Evolutionary conservation across 1,139 yeast species (phyloP).

Genomic region (Zygosaccharomyces pseudobailii): DNA sequence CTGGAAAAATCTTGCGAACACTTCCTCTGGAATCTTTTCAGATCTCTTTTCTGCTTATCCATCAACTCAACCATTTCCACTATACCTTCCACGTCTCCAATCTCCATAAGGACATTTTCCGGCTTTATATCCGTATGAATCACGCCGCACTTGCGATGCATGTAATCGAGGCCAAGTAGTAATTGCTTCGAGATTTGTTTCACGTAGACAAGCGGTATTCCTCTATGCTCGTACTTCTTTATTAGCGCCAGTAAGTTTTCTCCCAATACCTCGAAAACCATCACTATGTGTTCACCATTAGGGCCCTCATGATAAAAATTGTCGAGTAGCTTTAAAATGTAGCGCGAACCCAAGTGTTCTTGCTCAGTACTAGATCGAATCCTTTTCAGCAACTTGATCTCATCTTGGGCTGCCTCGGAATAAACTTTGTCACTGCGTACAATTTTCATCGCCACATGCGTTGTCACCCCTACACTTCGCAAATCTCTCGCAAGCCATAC

Average conservation of each 20-base stretch:
- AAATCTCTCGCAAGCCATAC: conserved; percentile 71
- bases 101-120: conserved; percentile 69
- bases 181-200: conserved; percentile 70
- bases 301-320: conserved; percentile 67
- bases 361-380: conserved; percentile 22
- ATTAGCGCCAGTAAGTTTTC: conserved; percentile 66
- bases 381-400: conserved; percentile 46
- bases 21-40: conserved; percentile 38
- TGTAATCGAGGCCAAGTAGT: conserved; percentile 59
- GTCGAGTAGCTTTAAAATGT: conserved; percentile 61
- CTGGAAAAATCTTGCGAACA: conserved; percentile 16
- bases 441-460: conserved; percentile 72
- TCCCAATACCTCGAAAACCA: conserved; percentile 81
- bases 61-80: conserved; percentile 54
- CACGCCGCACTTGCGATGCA: conserved; percentile 70
- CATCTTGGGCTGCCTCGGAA: conserved; percentile 74
- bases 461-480: conserved; percentile 36
- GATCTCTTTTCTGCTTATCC: conserved; percentile 45
- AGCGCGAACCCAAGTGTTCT: conserved; percentile 56
- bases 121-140: conserved; percentile 80
- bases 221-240: conserved; percentile 59
- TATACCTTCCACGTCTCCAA: conserved; percentile 66
- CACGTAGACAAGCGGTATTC: conserved; percentile 66
- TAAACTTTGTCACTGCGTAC: conserved; percentile 70
- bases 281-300: conserved; percentile 69